These are phyloP conservation scores for Fusarium brachygibbosum DNA, from an alignment of 2,329 filamentous ascomycete species.

Conservation along the genomic window DNA sequence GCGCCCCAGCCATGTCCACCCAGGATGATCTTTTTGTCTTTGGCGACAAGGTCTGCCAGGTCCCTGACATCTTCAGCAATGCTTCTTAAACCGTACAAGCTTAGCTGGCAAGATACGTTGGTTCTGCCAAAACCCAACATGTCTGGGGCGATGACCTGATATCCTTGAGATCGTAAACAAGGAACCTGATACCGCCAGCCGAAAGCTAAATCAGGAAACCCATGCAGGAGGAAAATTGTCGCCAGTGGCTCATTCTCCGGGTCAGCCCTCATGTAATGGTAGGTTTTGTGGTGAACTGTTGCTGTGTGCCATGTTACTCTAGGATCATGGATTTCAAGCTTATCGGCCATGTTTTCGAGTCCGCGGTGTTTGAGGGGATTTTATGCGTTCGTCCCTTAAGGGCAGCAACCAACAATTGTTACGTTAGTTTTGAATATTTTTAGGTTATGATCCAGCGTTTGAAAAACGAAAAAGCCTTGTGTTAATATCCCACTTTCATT, in stretches of 20 bases:
- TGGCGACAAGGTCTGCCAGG: slow-evolving; percentile 66
- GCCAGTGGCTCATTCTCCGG: slow-evolving; percentile 55
- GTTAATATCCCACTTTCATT: too few species aligned
- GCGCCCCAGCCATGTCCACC: slow-evolving; percentile 91
- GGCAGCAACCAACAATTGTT: background rate
- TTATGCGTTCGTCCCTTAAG: background rate
- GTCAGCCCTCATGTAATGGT: slow-evolving; percentile 69
- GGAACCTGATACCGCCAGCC: slow-evolving; percentile 90
- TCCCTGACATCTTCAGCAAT: slow-evolving; percentile 79
- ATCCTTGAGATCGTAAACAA: slow-evolving; percentile 73
- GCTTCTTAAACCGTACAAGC: slow-evolving; percentile 60
- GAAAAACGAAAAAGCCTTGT: too few species aligned
- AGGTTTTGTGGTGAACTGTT: slow-evolving; percentile 57
- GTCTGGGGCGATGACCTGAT: slow-evolving; percentile 83
- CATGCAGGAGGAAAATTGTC: slow-evolving; percentile 70
- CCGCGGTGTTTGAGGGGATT: background rate
- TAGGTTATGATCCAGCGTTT: background rate
- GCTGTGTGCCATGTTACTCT: slow-evolving; percentile 12
- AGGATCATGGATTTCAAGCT: slow-evolving; percentile 8
- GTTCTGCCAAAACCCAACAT: slow-evolving; percentile 85
- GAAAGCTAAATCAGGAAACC: slow-evolving; percentile 81
- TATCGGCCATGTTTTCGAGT: slow-evolving; percentile 2
- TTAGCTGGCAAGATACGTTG: slow-evolving; percentile 64
- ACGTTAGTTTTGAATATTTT: background rate
- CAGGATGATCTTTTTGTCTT: slow-evolving; percentile 71